A percentile compares a stretch with the other conserved stretches of the same genome.
Conservation (phyloP, 1,284 basidiomycete genomes). For the Puccinia novopanici region DNA sequence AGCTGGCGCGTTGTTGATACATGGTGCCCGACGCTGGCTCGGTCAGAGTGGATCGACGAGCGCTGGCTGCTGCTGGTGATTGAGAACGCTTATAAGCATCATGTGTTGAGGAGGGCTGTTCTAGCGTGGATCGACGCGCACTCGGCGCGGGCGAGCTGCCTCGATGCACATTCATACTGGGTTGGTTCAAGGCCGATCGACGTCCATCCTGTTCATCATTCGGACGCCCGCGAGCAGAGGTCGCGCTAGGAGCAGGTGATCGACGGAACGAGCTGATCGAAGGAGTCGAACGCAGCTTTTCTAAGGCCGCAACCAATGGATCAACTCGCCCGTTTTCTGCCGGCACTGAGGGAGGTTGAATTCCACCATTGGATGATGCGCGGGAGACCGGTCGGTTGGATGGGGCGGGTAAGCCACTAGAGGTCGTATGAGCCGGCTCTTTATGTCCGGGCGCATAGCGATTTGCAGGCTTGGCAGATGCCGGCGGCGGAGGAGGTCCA, state of each 20-base stretch:
- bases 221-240: not conserved
- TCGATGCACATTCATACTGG: conserved; percentile 19
- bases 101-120: conserved; percentile 9
- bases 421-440: not conserved
- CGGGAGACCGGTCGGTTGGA: conserved; percentile 37
- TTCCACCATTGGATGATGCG: conserved; percentile 10
- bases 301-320: conserved; percentile 47
- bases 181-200: conserved; percentile 13
- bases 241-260: conserved; percentile 36
- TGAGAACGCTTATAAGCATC: conserved; percentile 32
- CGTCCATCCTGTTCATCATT: conserved; percentile 22
- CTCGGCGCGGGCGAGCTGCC: conserved; percentile 44
- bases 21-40: not conserved
- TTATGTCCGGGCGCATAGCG: conserved; percentile 15
- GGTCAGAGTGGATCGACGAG: not conserved
- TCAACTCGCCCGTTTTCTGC: conserved; percentile 40
- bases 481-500: conserved; percentile 31
- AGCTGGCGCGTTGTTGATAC: conserved; percentile 18
- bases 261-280: conserved; percentile 42
- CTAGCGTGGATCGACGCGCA: conserved; percentile 1
- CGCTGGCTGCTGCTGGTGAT: conserved; percentile 2
- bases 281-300: conserved; percentile 47
- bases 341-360: conserved; percentile 46
- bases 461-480: conserved; percentile 39
- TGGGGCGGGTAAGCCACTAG: conserved; percentile 34